phyloP scores from a whole-genome alignment of 257 asterid species.

The Ligustrum vulgare region DNA sequence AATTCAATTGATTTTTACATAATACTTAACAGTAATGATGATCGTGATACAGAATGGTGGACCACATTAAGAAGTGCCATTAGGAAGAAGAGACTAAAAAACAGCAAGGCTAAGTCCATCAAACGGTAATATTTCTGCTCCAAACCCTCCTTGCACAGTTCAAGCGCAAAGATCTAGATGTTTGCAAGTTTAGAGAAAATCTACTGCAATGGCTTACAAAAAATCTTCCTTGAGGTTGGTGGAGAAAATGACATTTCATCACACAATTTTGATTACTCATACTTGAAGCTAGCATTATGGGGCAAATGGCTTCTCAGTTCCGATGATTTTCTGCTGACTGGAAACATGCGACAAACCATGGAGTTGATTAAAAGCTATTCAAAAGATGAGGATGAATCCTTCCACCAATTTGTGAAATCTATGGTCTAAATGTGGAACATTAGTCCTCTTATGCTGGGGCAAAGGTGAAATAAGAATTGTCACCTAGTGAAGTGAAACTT shows the following conservation, averaged over 20 bases:
- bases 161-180: slow-evolving; percentile 55
- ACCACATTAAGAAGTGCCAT: slow-evolving; percentile 78
- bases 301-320: slow-evolving; percentile 78
- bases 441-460: slow-evolving; percentile 47
- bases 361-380: slow-evolving; percentile 62
- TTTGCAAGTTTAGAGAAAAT: slow-evolving; percentile 45
- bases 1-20: not conserved
- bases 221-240: slow-evolving; percentile 55
- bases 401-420: slow-evolving; percentile 59
- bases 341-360: slow-evolving; percentile 38
- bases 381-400: slow-evolving; percentile 49
- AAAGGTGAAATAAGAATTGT: slow-evolving; percentile 65
- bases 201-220: slow-evolving; percentile 50
- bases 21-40: not conserved
- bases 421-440: slow-evolving; percentile 76
- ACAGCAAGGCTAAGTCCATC: slow-evolving; percentile 55
- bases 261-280: slow-evolving; percentile 62
- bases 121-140: slow-evolving; percentile 60
- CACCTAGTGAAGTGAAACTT: slow-evolving; percentile 40
- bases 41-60: slow-evolving; percentile 64
- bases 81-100: slow-evolving; percentile 75
- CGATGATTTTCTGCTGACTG: slow-evolving; percentile 61
- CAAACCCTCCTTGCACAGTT: slow-evolving; percentile 54
- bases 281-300: slow-evolving; percentile 56
- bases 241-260: slow-evolving; percentile 74